These are phyloP conservation scores for Xylariales sp. DNA, from an alignment of 2,329 filamentous ascomycete genomes.

Conservation along the genomic window DNA sequence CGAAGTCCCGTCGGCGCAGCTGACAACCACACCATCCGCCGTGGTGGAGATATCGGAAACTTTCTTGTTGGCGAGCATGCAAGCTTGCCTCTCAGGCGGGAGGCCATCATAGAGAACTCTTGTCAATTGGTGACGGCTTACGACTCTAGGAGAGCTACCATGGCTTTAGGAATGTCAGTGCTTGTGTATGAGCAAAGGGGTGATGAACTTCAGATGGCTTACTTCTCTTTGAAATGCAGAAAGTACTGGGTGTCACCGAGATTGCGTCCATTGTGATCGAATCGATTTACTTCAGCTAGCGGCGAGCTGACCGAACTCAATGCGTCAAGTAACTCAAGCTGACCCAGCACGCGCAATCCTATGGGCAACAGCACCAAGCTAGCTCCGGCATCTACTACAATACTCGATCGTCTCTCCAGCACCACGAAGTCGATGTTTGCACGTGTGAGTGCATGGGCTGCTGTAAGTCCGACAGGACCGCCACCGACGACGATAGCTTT, in stretches of 20 bases:
- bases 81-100: slow-evolving; percentile 19
- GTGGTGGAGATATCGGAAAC: slow-evolving; percentile 6
- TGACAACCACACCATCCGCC: slow-evolving; percentile 6
- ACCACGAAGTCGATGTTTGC: slow-evolving; percentile 30
- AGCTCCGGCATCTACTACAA: slow-evolving; percentile 21
- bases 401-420: slow-evolving; percentile 23
- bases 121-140: slow-evolving; percentile 32
- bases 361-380: slow-evolving; percentile 24
- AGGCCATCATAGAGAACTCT: slow-evolving; percentile 27
- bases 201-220: not conserved
- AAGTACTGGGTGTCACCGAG: slow-evolving; percentile 21
- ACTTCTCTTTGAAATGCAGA: slow-evolving; percentile 20
- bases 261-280: slow-evolving; percentile 23
- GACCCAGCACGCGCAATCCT: slow-evolving; percentile 25
- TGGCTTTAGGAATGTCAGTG: slow-evolving; percentile 14
- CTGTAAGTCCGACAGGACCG: slow-evolving; percentile 21
- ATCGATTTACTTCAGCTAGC: slow-evolving; percentile 16
- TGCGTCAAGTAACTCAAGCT: slow-evolving; percentile 25
- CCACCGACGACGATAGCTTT: slow-evolving; percentile 21
- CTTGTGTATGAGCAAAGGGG: not conserved
- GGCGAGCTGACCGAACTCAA: slow-evolving; percentile 19
- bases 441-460: slow-evolving; percentile 21
- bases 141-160: slow-evolving; percentile 21
- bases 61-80: slow-evolving; percentile 14
- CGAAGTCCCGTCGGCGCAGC: slow-evolving; percentile 9